Evolutionary conservation across 169 alveolate genomes (phyloP), one percentile per base, ranked within the genome.

Genomic region (Cryptosporidium sp.): DNA sequence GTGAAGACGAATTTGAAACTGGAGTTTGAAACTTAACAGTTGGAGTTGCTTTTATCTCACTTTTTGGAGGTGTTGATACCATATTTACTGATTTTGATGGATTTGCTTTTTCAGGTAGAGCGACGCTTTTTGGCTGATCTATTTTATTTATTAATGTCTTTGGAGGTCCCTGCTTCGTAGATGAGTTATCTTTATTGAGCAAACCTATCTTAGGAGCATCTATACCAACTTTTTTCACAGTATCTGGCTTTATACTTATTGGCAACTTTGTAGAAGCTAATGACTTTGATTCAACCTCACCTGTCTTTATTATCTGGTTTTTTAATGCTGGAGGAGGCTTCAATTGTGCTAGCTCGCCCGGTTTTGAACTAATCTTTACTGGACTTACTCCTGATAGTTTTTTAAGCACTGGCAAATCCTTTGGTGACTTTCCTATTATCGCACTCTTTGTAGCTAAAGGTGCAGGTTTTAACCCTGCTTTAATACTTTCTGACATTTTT

Each of bases 351-450:
- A 16, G 14, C 14, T 29, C 71, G 31, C 18, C 43, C 14, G 29
- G 52, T 18, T 65, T 65, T 35, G 48, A 10, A n/a, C 21, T 35
- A 3, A 65, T n/a, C 48, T 65, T 65, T 5, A 33, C 52, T n/a
- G 14, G 14, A 65, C 9, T 29, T 65, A 51, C 16, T 21, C 71
- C 71, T n/a, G 71, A 51, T 29, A 65, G 18, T 37, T 65, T 65
- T 37, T 65, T 65, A 65, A 9, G 43, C 31, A 33, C 71, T 14
- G 71, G 50, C n/a, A 65, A 65, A n/a, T 65, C 71, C 29, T 65
- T 65, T 31, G 71, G 71, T 65, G 71, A 33, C 71, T 65, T 65
- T 18, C 52, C 43, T 2, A 65, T 7, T 7, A 65, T 37, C 29
- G 50, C 50, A 33, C 14, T 29, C 9, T 65, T 65, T 31, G 71